phyloP scores from a whole-genome alignment of 176 grass and related monocot species.

The Stipa capillata region DNA sequence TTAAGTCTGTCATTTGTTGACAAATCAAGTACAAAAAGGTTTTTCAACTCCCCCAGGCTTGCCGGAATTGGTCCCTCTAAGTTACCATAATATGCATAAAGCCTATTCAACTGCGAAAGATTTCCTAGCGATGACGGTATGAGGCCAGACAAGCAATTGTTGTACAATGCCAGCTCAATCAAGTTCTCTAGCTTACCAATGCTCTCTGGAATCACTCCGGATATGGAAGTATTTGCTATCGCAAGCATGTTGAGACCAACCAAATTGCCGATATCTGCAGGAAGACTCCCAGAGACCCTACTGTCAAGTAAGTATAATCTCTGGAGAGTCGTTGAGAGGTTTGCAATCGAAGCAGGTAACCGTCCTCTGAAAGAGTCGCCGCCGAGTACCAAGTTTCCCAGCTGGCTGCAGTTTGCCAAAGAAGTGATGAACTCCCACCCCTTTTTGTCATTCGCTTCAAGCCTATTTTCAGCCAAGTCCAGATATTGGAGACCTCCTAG shows the following conservation, averaged over 20 bases:
- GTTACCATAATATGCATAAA: not conserved
- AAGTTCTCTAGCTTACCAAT: not conserved
- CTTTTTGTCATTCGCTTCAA: not conserved
- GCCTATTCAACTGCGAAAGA: not conserved
- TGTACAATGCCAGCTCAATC: not conserved
- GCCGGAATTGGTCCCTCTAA: constrained; percentile 10
- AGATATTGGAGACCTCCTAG: not conserved
- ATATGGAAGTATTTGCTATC: not conserved
- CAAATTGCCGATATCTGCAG: not conserved
- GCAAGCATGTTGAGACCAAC: not conserved
- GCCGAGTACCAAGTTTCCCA: not conserved
- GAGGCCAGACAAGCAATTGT: not conserved
- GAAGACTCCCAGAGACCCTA: not conserved
- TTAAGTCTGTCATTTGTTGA: not conserved
- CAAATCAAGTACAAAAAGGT: not conserved
- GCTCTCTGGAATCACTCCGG: constrained; percentile 3
- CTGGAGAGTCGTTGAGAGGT: not conserved
- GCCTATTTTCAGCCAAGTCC: not conserved
- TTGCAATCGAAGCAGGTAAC: not conserved
- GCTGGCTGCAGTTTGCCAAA: not conserved
- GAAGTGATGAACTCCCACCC: constrained; percentile 16
- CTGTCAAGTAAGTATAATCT: not conserved
- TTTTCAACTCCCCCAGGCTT: not conserved
- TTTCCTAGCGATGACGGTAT: constrained; percentile 4
- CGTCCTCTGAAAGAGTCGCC: not conserved